Evolutionary conservation across 805 yeast genomes (phyloP), one percentile per base, ranked within the genome.

Genomic region (Barnettozyma wickerhamii): DNA sequence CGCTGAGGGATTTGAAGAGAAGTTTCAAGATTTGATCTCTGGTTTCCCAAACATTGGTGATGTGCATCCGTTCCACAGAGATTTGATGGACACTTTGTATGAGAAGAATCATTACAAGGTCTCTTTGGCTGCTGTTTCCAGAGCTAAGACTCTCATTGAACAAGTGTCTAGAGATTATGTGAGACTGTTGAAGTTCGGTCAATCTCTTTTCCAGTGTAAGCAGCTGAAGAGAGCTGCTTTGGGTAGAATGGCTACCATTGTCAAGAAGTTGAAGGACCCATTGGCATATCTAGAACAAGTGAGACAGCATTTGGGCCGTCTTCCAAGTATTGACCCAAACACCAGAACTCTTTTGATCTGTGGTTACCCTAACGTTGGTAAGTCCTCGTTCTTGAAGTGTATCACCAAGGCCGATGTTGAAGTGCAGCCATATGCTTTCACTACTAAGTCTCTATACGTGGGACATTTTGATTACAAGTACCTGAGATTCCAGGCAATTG

Each of bases 361-460:
- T 71, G 99, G 99, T 48, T 93, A 93, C 68, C 99, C 99, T 42
- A 93, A 93, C 66, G 99, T 93, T 47, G 99, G 99, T 69, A 93
- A 93, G 68, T 93, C 99, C 12, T 88, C 96, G 13, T 93, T 93
- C 68, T 75, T 93, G 65, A 76, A 80, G 60, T 79, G 93, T 64
- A 86, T 93, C 67, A 93, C 99, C 49, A 86, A 95, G 58, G 98
- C 98, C 30, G 98, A 93, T 58, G 99, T 93, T 45, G 99, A 93
- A 62, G 99, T 93, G 47, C 99, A 93, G 68, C 99, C 99, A 31
- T 93, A 93, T 66, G 99, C 99, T 26, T 93, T 93, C 81, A 93
- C 99, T 53, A 93, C 99, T 47, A 93, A 93, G 71, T 86, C 96
- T 24, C 71, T 93, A 56, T 93, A 88, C 58, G 99, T 93, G 44